These are phyloP conservation scores for Rhodotorula sp. DNA, from an alignment of 1,284 basidiomycete species.

Conservation along the genomic window DNA sequence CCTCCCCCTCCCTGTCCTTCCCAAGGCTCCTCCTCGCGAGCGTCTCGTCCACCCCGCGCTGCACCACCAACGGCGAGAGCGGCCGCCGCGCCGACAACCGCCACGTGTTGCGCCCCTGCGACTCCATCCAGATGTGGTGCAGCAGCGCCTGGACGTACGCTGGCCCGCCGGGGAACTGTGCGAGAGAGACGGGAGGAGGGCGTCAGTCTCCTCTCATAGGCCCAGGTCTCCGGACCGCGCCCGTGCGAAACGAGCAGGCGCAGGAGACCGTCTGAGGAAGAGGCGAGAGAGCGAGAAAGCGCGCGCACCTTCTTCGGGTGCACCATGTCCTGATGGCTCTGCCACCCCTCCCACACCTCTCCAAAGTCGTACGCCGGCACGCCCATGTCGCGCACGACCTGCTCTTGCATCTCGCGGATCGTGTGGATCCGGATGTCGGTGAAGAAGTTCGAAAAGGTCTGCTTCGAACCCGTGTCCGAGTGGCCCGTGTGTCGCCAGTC, in stretches of 20 bases:
- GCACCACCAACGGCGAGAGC: constrained; percentile 11
- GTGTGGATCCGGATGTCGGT: constrained; percentile 45
- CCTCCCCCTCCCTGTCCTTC: too few species aligned
- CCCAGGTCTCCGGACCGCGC: too few species aligned
- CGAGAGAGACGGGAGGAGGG: not conserved
- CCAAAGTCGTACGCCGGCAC: constrained; percentile 46
- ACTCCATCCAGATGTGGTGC: constrained; percentile 46
- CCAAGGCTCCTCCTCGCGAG: not conserved
- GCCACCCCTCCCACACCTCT: constrained; percentile 46
- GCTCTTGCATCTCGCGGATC: constrained; percentile 45
- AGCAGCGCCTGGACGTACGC: constrained; percentile 42
- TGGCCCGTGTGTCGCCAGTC: constrained; percentile 37
- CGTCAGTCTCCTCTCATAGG: constrained; percentile 2
- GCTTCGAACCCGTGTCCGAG: constrained; percentile 18
- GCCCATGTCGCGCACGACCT: constrained; percentile 38
- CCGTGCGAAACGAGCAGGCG: too few species aligned
- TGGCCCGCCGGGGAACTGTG: constrained; percentile 43
- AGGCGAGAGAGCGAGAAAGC: not conserved
- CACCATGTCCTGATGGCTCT: constrained; percentile 43
- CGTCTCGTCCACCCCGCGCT: not conserved
- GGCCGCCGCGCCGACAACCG: constrained; percentile 11
- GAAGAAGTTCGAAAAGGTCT: constrained; percentile 46
- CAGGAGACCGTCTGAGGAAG: not conserved
- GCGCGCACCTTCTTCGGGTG: constrained; percentile 42
- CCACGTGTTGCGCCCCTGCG: constrained; percentile 40